These are phyloP conservation scores for Strobilomyces dryophilus DNA, from an alignment of 768 basidiomycete genomes.

Conservation along the genomic window DNA sequence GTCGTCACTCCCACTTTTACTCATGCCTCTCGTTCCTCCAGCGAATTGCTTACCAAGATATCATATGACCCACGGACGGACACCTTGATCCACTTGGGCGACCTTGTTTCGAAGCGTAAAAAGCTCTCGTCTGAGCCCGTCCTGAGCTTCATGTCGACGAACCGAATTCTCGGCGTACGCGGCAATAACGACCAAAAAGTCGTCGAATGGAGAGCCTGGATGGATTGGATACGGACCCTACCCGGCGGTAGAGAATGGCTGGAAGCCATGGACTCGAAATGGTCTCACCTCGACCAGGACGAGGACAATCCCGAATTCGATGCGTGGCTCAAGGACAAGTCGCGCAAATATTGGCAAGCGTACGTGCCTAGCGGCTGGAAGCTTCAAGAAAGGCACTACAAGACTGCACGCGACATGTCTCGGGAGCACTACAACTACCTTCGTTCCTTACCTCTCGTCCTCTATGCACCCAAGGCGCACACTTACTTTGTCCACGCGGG, in stretches of 20 bases:
- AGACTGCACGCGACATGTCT: constrained; percentile 66
- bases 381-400: constrained; percentile 73
- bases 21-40: constrained; percentile 24
- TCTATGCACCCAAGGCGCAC: constrained; percentile 75
- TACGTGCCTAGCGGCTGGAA: constrained; percentile 67
- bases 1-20: not conserved
- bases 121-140: constrained; percentile 55
- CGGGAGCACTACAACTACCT: constrained; percentile 66
- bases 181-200: constrained; percentile 94
- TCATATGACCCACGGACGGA: constrained; percentile 60
- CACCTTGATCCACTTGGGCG: constrained; percentile 77
- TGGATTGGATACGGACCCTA: constrained; percentile 63
- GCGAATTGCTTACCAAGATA: constrained; percentile 58
- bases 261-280: constrained; percentile 40
- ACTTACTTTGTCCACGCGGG: constrained; percentile 82
- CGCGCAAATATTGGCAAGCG: constrained; percentile 41
- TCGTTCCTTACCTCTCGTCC: constrained; percentile 61
- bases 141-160: constrained; percentile 56
- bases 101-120: constrained; percentile 66
- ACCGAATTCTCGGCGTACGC: constrained; percentile 74
- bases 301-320: constrained; percentile 21
- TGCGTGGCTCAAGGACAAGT: constrained; percentile 35
- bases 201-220: constrained; percentile 87
- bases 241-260: constrained; percentile 53
- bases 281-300: constrained; percentile 35